Base-by-base conservation (phyloP, 2,329 filamentous ascomycete genomes). In the Paramyrothecium roridum region DNA sequence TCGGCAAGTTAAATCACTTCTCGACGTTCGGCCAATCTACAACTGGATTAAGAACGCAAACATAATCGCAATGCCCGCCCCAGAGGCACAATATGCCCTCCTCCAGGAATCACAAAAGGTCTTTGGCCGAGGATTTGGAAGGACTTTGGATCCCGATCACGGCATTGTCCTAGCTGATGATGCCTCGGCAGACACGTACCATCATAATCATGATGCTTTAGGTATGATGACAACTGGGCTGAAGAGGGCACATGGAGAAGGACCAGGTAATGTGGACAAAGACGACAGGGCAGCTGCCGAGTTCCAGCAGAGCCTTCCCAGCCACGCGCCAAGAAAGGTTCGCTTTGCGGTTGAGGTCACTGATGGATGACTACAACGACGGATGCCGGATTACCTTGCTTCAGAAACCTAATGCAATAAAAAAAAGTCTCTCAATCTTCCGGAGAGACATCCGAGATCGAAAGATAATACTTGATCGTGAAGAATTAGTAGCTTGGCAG, bases 11-110 rank as follows among this genome's bases (percentile, higher is more conserved):
- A 84, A 81, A 62, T 77, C 74, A 6, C 77, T 86, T n/a, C 65
- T 86, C 6, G 83, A 86, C 57, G 81, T 86, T 61, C 67, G 73
- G 21, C 74, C 76, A 1, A 81, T 87, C 51, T 84, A 82, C 61
- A 76, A 83, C 56, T 87, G 83, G 83, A 83, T 87, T 45, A 71
- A 76, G 55, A 79, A 83, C 53, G 75, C 78, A 2, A 73, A 67
- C 50, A 80, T 86, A 50, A 63, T 76, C 22, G 62, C 67, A 11
- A 57, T 73, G 19, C 63, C 65, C 2, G 55, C 63, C 8, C 63
- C 59, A 8, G 60, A 66, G 19, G 54, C 45, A 3, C 80, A 86
- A 65, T 83, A 83, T 71, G 72, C 78, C 2, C 63, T 68, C 26
- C 66, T 86, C 17, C 57, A 65, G 43, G 64, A 63, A 6, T 77